phyloP scores from a whole-genome alignment of 2,329 filamentous ascomycete genomes.

The Alternaria hordeiaustralica region DNA sequence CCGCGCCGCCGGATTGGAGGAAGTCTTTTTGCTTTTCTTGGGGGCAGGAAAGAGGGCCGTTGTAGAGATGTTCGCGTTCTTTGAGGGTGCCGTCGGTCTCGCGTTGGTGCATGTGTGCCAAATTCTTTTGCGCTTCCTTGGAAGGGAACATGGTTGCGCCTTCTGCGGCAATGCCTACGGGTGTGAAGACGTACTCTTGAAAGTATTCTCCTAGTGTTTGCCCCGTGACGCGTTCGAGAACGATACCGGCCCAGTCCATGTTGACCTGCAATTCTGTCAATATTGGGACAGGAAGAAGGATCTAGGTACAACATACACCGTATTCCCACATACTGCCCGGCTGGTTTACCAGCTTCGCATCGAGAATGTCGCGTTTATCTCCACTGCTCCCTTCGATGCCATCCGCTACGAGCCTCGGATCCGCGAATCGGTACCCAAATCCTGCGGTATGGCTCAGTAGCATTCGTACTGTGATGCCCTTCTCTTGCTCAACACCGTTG shows the following conservation, averaged over 20 bases:
- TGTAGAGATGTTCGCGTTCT: constrained; percentile 59
- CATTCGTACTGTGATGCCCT: constrained; percentile 59
- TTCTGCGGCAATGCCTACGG: constrained; percentile 50
- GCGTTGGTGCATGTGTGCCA: constrained; percentile 65
- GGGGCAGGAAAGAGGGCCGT: constrained; percentile 54
- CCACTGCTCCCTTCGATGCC: constrained; percentile 39
- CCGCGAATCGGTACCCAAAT: constrained; percentile 58
- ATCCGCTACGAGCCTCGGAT: constrained; percentile 52
- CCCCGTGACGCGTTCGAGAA: constrained; percentile 55
- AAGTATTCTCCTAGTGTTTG: constrained; percentile 55
- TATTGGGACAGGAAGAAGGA: neutral
- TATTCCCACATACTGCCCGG: constrained; percentile 69
- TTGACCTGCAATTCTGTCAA: constrained; percentile 50
- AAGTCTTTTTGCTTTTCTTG: constrained; percentile 53
- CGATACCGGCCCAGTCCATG: constrained; percentile 59
- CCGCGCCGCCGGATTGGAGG: constrained; percentile 68
- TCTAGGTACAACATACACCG: constrained; percentile 32
- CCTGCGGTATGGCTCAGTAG: constrained; percentile 59
- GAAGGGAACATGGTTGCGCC: constrained; percentile 65
- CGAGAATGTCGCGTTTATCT: constrained; percentile 57
- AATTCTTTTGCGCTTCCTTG: constrained; percentile 58
- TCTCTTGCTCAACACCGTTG: constrained; percentile 47
- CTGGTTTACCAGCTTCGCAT: constrained; percentile 65
- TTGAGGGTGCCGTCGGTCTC: constrained; percentile 49
- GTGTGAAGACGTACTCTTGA: constrained; percentile 54